Conservation (phyloP, 257 asterid genomes). For the Primulina tabacum region DNA sequence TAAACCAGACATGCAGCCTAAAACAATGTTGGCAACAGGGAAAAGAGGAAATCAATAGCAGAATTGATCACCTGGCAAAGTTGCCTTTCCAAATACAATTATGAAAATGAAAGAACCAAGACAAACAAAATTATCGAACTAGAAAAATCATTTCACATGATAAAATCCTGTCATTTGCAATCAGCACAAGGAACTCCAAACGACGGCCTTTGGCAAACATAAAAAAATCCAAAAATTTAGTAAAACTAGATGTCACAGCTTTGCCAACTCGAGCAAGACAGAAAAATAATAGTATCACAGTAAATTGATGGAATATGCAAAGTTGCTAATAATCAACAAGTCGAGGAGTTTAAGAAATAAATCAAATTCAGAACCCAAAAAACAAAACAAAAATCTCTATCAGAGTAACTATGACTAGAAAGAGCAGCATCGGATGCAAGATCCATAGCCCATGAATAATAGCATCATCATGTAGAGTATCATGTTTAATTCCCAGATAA, state of each 20-base stretch:
- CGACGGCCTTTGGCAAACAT: no score
- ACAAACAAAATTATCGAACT: background rate
- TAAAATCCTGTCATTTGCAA: no score
- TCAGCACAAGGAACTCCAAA: no score
- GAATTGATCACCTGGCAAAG: conserved; percentile 42
- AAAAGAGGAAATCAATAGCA: conserved; percentile 31
- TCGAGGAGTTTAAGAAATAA: no score
- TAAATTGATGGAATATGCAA: no score
- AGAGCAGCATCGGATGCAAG: conserved; percentile 32
- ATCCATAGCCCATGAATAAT: conserved; percentile 35
- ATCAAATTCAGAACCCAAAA: background rate
- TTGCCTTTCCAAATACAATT: conserved; percentile 25
- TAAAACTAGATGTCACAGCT: no score
- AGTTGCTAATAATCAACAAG: no score
- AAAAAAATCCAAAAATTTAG: no score
- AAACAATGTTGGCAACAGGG: conserved; percentile 41
- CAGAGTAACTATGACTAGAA: conserved; percentile 50
- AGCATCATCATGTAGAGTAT: conserved; percentile 42
- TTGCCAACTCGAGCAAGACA: no score
- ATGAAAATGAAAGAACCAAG: background rate
- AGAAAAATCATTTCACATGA: no score
- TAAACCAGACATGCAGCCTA: conserved; percentile 11
- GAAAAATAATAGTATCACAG: no score
- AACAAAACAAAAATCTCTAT: conserved; percentile 30
- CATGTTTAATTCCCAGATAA: conserved; percentile 6